Evolutionary conservation across 2,329 filamentous ascomycete species (phyloP), one percentile per base, ranked within the genome.

Genomic region (Calonectria pseudoreteaudii): DNA sequence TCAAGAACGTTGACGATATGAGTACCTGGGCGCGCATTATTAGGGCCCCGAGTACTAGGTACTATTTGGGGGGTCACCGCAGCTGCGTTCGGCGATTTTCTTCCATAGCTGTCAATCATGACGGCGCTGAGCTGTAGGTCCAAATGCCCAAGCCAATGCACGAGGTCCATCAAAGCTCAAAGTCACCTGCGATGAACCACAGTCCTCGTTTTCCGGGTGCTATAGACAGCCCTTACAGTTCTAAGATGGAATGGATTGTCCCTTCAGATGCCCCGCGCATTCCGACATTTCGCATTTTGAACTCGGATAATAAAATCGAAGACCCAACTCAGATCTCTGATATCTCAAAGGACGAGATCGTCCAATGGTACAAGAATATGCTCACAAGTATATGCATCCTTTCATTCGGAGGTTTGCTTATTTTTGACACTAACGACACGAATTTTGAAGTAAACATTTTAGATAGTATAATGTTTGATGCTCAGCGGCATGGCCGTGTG

Each of bases 381-480:
- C 56, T 75, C 10, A 75, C 72, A 0, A 52, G 74, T 75, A 23
- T n/a, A 34, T 23, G n/a, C 34, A n/a, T 6, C 16, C 1, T 4
- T 28, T 20, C n/a, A 16, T 9, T 18, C 3, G 23, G 30, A 56
- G 8, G 0, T 7, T 10, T 23, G 18, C n/a, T 47, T 14, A 7
- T 26, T 26, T 23, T 1, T 1, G n/a, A n/a, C 65, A n/a, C 64
- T 30, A 11, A 10, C 6, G 28, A 4, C 9, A 7, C 36, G 4
- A 13, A 2, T 36, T 41, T 23, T 6, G 4, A 38, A 73, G 75
- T 91, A 18, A 90, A 93, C 74, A 93, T 98, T 77, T 95, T 98
- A 94, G 96, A 98, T 82, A 85, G 95, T 66, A 93, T 98, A 81
- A 98, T 98, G 95, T 97, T 96, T 81, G 95, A 98, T 81, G 95